A percentile compares a stretch with the other conserved stretches of the same genome.
Conservation (phyloP, 2,329 filamentous ascomycete species). For the Nothopassalora personata region DNA sequence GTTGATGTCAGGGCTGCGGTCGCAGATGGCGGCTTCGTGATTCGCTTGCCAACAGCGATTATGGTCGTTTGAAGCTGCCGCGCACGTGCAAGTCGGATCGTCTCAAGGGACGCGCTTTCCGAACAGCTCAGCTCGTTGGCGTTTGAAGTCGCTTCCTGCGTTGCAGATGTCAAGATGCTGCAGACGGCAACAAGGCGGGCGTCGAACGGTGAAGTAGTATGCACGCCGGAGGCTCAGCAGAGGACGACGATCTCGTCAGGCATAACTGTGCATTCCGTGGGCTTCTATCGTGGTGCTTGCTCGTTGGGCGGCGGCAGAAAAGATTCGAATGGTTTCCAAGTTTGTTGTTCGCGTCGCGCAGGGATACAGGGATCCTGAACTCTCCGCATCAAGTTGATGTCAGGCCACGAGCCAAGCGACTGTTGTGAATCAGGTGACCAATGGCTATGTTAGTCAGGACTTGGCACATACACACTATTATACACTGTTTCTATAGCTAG, state of each 20-base stretch:
- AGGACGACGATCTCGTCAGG: not conserved
- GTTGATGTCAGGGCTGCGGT: not conserved
- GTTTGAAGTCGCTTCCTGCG: not conserved
- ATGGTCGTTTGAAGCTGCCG: not conserved
- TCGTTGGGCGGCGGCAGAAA: not conserved
- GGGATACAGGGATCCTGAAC: not conserved
- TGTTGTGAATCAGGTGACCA: too few relatives aligned
- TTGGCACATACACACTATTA: too few relatives aligned
- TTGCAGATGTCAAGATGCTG: not conserved
- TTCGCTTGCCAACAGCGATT: slow-evolving; percentile 2
- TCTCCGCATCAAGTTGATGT: not conserved
- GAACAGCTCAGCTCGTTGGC: not conserved
- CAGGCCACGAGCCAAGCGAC: not conserved
- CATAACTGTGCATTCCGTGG: not conserved
- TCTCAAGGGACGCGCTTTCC: not conserved
- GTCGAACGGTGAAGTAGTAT: not conserved
- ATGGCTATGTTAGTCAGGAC: too few relatives aligned
- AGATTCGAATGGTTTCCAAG: not conserved
- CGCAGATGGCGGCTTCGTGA: not conserved
- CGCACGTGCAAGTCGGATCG: not conserved
- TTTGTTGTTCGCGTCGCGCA: not conserved
- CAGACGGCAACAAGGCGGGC: not conserved
- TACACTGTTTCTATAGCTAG: too few relatives aligned
- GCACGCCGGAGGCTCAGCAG: not conserved
- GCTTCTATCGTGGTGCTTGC: not conserved